These are phyloP conservation scores for Chaetomium fimeti DNA, from an alignment of 495 filamentous ascomycete genomes.

Conservation along the genomic window DNA sequence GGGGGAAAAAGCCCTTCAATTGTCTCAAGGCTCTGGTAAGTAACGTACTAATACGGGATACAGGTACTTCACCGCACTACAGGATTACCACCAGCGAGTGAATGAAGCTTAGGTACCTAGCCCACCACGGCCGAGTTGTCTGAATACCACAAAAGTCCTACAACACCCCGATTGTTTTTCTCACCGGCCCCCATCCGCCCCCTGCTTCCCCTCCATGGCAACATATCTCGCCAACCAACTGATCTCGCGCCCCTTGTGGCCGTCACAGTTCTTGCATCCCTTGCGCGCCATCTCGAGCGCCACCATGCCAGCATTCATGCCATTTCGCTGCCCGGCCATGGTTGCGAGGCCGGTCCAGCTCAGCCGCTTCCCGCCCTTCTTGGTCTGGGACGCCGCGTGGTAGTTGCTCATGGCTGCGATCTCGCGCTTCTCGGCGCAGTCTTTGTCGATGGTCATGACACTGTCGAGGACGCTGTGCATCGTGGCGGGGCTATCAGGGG, in stretches of 20 bases:
- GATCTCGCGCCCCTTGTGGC: conserved; percentile 31
- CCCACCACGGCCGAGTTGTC: too few species aligned
- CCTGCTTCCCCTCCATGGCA: conserved; percentile 7
- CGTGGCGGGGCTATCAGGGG: not conserved
- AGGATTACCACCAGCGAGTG: too few species aligned
- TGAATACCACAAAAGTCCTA: not conserved
- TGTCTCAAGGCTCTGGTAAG: too few species aligned
- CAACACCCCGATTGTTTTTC: not conserved
- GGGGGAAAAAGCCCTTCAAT: too few species aligned
- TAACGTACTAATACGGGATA: too few species aligned
- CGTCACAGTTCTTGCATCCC: conserved; percentile 31
- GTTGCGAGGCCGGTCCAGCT: conserved; percentile 41
- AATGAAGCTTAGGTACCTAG: too few species aligned
- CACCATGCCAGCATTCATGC: conserved; percentile 29
- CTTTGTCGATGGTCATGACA: conserved; percentile 36
- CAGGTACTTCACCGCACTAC: too few species aligned
- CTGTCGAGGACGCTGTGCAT: conserved; percentile 22
- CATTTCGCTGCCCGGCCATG: conserved; percentile 29
- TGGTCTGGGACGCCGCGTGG: conserved; percentile 28
- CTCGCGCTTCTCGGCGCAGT: conserved; percentile 44
- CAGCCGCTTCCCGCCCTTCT: conserved; percentile 33
- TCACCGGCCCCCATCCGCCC: not conserved
- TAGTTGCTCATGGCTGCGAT: conserved; percentile 38
- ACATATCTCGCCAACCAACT: conserved; percentile 34
- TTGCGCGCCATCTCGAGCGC: conserved; percentile 35